Percentiles rank a stretch among this genome's conserved stretches.
Conservation (phyloP, 768 basidiomycete species). For the Coprinellus micaceus region DNA sequence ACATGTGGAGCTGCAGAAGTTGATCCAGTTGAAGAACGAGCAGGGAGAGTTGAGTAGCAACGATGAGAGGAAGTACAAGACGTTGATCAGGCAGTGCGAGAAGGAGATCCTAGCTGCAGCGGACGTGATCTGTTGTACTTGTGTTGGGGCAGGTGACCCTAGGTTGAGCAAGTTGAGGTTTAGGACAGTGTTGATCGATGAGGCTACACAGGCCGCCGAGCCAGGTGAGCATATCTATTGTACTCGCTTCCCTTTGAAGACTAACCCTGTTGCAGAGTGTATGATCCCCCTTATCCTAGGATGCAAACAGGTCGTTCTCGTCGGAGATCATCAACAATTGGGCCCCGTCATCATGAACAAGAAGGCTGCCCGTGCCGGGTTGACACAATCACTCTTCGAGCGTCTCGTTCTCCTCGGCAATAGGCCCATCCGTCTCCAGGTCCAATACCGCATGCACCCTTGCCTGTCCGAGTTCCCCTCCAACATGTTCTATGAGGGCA, state of each 20-base stretch:
- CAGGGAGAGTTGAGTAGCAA: conserved; percentile 95
- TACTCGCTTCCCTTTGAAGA: conserved; percentile 8
- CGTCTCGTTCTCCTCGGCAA: conserved; percentile 94
- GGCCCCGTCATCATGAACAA: conserved; percentile 99
- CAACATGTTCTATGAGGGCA: conserved; percentile 99
- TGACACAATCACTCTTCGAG: conserved; percentile 97
- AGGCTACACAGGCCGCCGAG: conserved; percentile 97
- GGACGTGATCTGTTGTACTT: conserved; percentile 98
- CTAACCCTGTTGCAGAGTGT: conserved; percentile 65
- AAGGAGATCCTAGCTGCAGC: conserved; percentile 94
- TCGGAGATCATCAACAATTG: conserved; percentile 96
- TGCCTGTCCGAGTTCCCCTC: conserved; percentile 98
- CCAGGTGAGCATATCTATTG: conserved; percentile 58
- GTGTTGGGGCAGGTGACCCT: conserved; percentile 96
- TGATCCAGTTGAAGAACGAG: conserved; percentile 96
- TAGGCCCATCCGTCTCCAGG: conserved; percentile 95
- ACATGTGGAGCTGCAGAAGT: conserved; percentile 95
- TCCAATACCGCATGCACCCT: conserved; percentile 99
- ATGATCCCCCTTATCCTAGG: conserved; percentile 99
- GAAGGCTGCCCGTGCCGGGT: conserved; percentile 97
- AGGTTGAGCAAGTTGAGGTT: conserved; percentile 96
- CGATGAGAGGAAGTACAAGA: conserved; percentile 98
- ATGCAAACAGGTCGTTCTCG: conserved; percentile 97
- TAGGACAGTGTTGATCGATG: conserved; percentile 96
- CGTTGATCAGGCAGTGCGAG: conserved; percentile 90